These are phyloP conservation scores for Tilletia setariae DNA, from an alignment of 1,284 basidiomycete species.

Conservation along the genomic window DNA sequence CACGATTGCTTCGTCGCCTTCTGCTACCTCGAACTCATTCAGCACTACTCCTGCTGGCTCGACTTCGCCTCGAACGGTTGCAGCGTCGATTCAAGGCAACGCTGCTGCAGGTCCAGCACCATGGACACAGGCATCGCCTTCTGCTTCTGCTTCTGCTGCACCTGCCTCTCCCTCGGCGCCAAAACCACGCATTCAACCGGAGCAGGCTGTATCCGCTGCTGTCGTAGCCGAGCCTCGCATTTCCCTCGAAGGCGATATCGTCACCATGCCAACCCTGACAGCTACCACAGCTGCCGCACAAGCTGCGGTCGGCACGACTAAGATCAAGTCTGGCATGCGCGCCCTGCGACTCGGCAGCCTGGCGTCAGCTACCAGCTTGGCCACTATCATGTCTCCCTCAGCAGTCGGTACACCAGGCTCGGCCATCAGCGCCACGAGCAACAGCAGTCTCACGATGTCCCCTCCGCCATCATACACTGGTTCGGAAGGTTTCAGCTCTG, in stretches of 20 bases:
- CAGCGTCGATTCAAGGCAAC: constrained; percentile 12
- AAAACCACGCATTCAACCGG: too few relatives aligned
- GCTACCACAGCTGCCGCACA: constrained; percentile 16
- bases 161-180: too few relatives aligned
- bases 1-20: constrained; percentile 15
- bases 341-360: constrained; percentile 41
- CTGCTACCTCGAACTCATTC: constrained; percentile 10
- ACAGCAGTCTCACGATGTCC: too few relatives aligned
- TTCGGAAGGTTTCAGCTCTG: too few relatives aligned
- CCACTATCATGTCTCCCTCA: constrained; percentile 18
- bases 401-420: not conserved
- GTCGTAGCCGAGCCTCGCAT: constrained; percentile 16
- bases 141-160: too few relatives aligned
- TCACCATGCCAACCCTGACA: not conserved
- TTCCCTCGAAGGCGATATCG: constrained; percentile 17
- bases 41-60: constrained; percentile 1
- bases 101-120: too few relatives aligned
- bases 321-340: constrained; percentile 39
- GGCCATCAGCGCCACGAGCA: too few relatives aligned
- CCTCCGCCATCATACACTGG: too few relatives aligned
- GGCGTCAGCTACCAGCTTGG: constrained; percentile 13
- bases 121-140: too few relatives aligned
- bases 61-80: not conserved
- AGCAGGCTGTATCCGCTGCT: not conserved
- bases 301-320: constrained; percentile 20